Conservation (phyloP, 1,139 yeast species). For the Trichomonascaceae sp. region DNA sequence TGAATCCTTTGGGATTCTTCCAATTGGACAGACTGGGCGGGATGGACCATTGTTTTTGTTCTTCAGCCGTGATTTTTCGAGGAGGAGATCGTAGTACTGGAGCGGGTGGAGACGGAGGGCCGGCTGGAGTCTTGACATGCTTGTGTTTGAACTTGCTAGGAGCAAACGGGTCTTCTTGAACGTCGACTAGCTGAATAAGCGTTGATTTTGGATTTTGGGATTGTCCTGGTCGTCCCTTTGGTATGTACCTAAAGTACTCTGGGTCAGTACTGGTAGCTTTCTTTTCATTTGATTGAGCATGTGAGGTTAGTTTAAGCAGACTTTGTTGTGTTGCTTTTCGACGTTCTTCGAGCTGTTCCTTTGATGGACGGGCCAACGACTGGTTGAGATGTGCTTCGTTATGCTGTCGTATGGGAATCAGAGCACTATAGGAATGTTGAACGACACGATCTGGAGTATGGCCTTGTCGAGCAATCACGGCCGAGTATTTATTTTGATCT, state of each 20-base stretch:
- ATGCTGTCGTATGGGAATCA: constrained; percentile 38
- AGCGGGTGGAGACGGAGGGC: constrained; percentile 57
- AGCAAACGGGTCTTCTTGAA: constrained; percentile 69
- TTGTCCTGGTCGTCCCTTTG: too few species aligned
- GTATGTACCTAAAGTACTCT: constrained; percentile 37
- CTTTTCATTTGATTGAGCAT: constrained; percentile 17
- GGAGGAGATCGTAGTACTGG: constrained; percentile 39
- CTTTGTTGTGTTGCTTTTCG: too few species aligned
- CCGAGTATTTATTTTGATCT: constrained; percentile 24
- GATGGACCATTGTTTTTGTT: constrained; percentile 71
- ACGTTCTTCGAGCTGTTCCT: too few species aligned
- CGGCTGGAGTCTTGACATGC: constrained; percentile 57
- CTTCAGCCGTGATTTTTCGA: constrained; percentile 54
- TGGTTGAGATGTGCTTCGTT: too few species aligned
- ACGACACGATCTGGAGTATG: constrained; percentile 22
- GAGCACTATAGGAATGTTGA: constrained; percentile 30
- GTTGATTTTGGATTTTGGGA: too few species aligned
- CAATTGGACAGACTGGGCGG: constrained; percentile 92
- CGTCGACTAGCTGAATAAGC: constrained; percentile 45
- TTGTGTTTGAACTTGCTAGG: constrained; percentile 64
- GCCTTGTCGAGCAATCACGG: constrained; percentile 25
- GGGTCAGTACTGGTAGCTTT: constrained; percentile 26
- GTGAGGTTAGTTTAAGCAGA: too few species aligned
- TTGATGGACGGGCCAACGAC: too few species aligned
- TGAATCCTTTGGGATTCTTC: constrained; percentile 89